Conservation (phyloP, 371 early-diverging fungal genomes). For the Mortierella sp. region DNA sequence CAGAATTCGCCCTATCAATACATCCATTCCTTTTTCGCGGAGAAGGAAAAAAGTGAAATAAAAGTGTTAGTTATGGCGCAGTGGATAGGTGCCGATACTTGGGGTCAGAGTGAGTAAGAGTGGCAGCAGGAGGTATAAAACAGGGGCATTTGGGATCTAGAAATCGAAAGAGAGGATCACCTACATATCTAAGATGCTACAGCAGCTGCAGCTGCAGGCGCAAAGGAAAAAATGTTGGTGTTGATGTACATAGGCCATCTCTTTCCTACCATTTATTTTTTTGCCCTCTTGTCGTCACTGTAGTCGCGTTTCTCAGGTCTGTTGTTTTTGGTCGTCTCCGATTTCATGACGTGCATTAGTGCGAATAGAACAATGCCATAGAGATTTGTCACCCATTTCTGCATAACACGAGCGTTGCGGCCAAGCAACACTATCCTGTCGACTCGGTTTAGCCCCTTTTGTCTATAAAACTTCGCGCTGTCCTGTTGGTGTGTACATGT, state of each 20-base stretch:
- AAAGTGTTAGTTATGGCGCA: no score
- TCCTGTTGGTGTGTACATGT: not conserved
- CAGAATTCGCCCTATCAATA: no score
- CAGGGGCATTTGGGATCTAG: not conserved
- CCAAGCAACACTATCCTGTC: not conserved
- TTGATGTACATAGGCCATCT: not conserved
- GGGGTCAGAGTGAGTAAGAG: not conserved
- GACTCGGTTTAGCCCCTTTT: not conserved
- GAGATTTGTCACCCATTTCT: not conserved
- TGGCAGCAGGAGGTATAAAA: not conserved
- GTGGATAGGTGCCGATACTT: no score
- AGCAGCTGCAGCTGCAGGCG: slow-evolving; percentile 1
- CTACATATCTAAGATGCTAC: not conserved
- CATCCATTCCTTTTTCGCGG: no score
- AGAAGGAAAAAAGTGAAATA: no score
- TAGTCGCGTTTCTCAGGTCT: not conserved
- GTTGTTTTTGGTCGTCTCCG: not conserved
- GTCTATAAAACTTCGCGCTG: not conserved
- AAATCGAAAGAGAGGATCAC: not conserved
- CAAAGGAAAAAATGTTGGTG: not conserved
- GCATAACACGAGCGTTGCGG: not conserved
- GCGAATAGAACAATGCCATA: no score
- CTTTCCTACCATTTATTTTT: not conserved
- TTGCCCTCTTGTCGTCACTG: not conserved
- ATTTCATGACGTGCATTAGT: not conserved